Evolutionary conservation across 2,329 filamentous ascomycete species (phyloP), one percentile per base, ranked within the genome.

Genomic region (Penicillium occitanis): DNA sequence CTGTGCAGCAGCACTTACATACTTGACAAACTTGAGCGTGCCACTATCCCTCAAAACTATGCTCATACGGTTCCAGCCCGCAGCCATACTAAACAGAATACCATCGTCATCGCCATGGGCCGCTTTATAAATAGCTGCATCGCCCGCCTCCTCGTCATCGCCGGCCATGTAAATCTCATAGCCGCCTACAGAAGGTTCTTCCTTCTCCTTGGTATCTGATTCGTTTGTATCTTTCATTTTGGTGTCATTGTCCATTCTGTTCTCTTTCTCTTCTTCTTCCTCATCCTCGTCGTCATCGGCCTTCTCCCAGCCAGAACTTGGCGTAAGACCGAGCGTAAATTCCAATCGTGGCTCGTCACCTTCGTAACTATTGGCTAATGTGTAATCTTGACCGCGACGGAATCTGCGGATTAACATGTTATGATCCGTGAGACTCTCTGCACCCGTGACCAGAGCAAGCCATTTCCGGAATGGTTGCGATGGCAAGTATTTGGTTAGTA

Each of bases 11-110:
- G 84, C 84, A 78, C 91, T 96, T 25, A 99, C 90, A 77, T 98
- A 99, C 83, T 98, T 99, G 73, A 98, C 93, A 76, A 99, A 99
- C 76, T 92, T 90, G 74, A 99, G 83, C 14, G 91, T 90, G 14
- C 92, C 93, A 70, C 87, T 88, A 76, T 99, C 95, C 66, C 95
- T 86, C 71, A 98, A 82, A 37, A 98, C 95, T 70, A 99, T 87
- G 69, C 90, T 93, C 82, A 99, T 84, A 69, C 91, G 92, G 78
- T 98, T 98, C 95, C 95, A 99, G 7, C 83, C 82, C 1, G 89
- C 88, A 0, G 88, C 84, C 72, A 88, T 89, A 57, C 85, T 88
- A 75, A 91, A 90, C 40, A 91, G 78, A 61, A 91, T 87, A 0
- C 88, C 88, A 70, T 91, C 89, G 66, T 97, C 93, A 63, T 96